These are phyloP conservation scores for Phytophthora palmivora DNA, from an alignment of 352 stramenopile species.

Conservation along the genomic window DNA sequence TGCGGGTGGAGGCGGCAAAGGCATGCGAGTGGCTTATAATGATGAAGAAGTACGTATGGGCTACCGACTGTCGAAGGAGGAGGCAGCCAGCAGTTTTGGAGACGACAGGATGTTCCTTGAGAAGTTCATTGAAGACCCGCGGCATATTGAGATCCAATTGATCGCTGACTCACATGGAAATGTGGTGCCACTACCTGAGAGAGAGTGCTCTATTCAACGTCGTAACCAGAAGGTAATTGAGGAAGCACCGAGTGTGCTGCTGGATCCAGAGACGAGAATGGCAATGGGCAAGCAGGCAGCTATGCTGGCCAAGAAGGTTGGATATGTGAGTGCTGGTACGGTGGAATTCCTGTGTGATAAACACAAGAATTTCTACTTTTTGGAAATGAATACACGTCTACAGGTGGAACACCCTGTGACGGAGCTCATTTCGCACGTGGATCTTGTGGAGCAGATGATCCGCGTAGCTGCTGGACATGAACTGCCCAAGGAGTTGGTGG, in stretches of 20 bases:
- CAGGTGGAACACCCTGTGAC: slow-evolving; percentile 97
- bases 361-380: slow-evolving; percentile 98
- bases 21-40: slow-evolving; percentile 96
- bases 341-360: slow-evolving; percentile 97
- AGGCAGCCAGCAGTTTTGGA: slow-evolving; percentile 92
- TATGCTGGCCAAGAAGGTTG: slow-evolving; percentile 91
- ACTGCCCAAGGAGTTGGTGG: slow-evolving; percentile 87
- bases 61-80: slow-evolving; percentile 86
- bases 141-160: slow-evolving; percentile 99
- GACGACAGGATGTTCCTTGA: slow-evolving; percentile 97
- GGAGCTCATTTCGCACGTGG: slow-evolving; percentile 93
- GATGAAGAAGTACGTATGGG: slow-evolving; percentile 90
- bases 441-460: slow-evolving; percentile 98
- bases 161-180: slow-evolving; percentile 93
- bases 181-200: slow-evolving; percentile 92
- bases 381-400: slow-evolving; percentile 98
- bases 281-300: slow-evolving; percentile 90
- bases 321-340: slow-evolving; percentile 96
- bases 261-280: slow-evolving; percentile 89
- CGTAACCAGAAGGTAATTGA: slow-evolving; percentile 99
- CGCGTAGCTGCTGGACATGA: slow-evolving; percentile 92
- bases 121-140: slow-evolving; percentile 97
- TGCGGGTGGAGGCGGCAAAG: slow-evolving; percentile 95
- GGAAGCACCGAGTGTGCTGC: slow-evolving; percentile 91
- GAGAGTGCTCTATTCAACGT: slow-evolving; percentile 97